These are phyloP conservation scores for Hypoxylon sp. DNA, from an alignment of 2,329 filamentous ascomycete genomes.

Conservation along the genomic window DNA sequence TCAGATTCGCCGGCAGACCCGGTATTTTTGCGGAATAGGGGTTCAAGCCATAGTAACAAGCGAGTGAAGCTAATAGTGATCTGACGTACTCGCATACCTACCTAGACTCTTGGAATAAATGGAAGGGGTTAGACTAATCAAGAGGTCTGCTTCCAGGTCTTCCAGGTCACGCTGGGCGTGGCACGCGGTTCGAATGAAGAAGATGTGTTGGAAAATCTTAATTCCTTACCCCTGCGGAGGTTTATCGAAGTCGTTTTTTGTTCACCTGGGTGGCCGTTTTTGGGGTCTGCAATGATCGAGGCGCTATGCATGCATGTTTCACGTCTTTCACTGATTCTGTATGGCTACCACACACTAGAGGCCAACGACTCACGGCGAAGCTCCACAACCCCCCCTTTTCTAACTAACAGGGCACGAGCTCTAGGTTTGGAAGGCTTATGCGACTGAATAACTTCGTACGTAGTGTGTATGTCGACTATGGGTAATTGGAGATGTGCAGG, in stretches of 20 bases:
- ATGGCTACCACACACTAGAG: slow-evolving; percentile 18
- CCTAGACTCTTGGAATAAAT: background rate
- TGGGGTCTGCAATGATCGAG: slow-evolving; percentile 37
- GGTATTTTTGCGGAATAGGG: slow-evolving; percentile 12
- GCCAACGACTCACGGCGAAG: slow-evolving; percentile 26
- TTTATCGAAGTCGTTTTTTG: slow-evolving; percentile 16
- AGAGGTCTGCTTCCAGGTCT: slow-evolving; percentile 6
- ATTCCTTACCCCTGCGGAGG: slow-evolving; percentile 21
- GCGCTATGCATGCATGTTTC: slow-evolving; percentile 45
- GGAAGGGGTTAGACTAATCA: slow-evolving; percentile 8
- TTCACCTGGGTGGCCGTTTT: slow-evolving; percentile 31
- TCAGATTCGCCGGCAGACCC: slow-evolving; percentile 12
- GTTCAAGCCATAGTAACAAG: slow-evolving; percentile 7
- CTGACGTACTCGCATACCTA: background rate
- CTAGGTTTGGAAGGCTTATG: slow-evolving; percentile 10
- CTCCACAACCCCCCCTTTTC: slow-evolving; percentile 33
- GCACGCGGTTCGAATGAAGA: slow-evolving; percentile 18
- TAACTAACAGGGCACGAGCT: slow-evolving; percentile 18
- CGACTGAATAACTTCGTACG: slow-evolving; percentile 17
- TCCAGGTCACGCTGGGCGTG: slow-evolving; percentile 6
- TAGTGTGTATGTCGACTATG: slow-evolving; percentile 6
- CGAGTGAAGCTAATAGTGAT: slow-evolving; percentile 1
- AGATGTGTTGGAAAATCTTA: slow-evolving; percentile 27
- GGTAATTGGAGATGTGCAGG: slow-evolving; percentile 12
- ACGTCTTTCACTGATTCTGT: slow-evolving; percentile 28